Evolutionary conservation across 2,329 filamentous ascomycete species (phyloP), one percentile per base, ranked within the genome.

Genomic region (Exophiala bonariae): DNA sequence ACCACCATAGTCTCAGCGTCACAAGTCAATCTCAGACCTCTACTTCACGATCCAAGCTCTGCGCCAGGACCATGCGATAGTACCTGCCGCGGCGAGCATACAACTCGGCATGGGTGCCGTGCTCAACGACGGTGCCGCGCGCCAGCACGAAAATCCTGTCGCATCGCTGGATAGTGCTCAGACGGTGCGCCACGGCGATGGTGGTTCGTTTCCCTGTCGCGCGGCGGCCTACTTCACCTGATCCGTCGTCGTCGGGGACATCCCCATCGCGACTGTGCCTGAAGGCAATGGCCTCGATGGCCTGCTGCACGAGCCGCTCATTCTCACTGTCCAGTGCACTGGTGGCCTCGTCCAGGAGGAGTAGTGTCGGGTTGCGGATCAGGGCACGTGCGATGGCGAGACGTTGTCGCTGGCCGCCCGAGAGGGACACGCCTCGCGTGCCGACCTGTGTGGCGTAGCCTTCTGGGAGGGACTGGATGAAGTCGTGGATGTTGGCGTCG

Each of bases 281-380:
- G n/a, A n/a, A n/a, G n/a, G n/a, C n/a, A n/a, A n/a, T n/a, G n/a
- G 84, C 80, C 17, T 85, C 76, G 55, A 89, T 88, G 40, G 77
- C 81, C 4, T 81, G 77, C 68, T 89, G 86, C 58, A 89, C 89
- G 19, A 87, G 74, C 1, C 75, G 69, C 62, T 89, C 86, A 0
- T 86, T 89, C 26, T 76, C 72, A 81, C 87, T 87, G 63, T 89
- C 86, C 2, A 90, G 85, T 0, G 86, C 85, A 3, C 79, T 83
- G 0, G 86, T 90, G 1, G 87, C 87, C 65, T 92, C 86, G 59
- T 92, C 86, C 5, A 93, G 71, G 3, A 89, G 77, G 2, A 90
- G 68, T 2, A 90, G 79, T 1, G 73, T 70, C 0, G 86, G 85
- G 39, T 81, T 71, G 35, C 83, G 80, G 39, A 89, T 74, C 18